These are phyloP conservation scores for Aspergillus latus DNA, from an alignment of 2,329 filamentous ascomycete species.

Conservation along the genomic window DNA sequence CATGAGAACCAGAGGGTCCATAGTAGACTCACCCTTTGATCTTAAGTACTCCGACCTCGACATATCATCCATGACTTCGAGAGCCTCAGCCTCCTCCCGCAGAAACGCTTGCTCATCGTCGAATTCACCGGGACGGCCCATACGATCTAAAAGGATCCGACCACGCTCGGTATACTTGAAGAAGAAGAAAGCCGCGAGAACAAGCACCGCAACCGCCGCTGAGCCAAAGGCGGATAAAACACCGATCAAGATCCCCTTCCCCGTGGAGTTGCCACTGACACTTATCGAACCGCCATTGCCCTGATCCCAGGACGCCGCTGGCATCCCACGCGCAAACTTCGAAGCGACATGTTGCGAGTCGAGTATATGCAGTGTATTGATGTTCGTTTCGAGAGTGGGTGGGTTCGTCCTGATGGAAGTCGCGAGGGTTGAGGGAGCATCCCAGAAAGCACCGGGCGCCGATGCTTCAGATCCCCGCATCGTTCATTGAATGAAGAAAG, in stretches of 20 bases:
- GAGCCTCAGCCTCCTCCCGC: conserved; percentile 88
- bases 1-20: neutral
- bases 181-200: conserved; percentile 84
- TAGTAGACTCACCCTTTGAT: conserved; percentile 74
- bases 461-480: conserved; percentile 43
- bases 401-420: conserved; percentile 32
- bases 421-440: conserved; percentile 36
- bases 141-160: conserved; percentile 87
- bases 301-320: conserved; percentile 26
- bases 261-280: conserved; percentile 50
- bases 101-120: conserved; percentile 96
- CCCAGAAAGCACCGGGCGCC: conserved; percentile 37
- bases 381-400: conserved; percentile 28
- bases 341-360: conserved; percentile 19
- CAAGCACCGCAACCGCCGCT: conserved; percentile 75
- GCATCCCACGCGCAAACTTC: conserved; percentile 44
- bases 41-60: conserved; percentile 85
- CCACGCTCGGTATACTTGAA: conserved; percentile 87
- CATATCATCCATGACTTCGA: conserved; percentile 95
- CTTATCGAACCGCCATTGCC: conserved; percentile 26
- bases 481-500: conserved; percentile 34
- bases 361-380: conserved; percentile 15
- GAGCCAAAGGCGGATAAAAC: conserved; percentile 93
- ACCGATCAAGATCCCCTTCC: conserved; percentile 86
- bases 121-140: conserved; percentile 91